These are phyloP conservation scores for Syzygium grande DNA, from an alignment of 345 rosid genomes.

Conservation along the genomic window DNA sequence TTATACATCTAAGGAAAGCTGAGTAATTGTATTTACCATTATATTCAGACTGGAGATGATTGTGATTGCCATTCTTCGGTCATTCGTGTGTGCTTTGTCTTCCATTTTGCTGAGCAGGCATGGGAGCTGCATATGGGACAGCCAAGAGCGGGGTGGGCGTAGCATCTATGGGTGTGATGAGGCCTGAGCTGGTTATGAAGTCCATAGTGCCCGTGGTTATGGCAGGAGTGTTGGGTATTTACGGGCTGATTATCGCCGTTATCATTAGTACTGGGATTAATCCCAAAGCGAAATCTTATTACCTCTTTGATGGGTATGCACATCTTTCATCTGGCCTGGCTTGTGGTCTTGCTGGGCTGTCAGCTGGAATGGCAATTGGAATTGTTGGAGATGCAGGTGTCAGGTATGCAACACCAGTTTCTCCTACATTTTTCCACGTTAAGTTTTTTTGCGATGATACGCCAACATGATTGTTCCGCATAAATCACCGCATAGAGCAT, in stretches of 20 bases:
- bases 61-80: background rate
- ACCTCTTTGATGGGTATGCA: slow-evolving; percentile 89
- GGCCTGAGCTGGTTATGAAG: slow-evolving; percentile 94
- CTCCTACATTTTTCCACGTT: background rate
- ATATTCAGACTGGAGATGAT: background rate
- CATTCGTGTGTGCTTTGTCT: fast-evolving
- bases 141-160: slow-evolving; percentile 96
- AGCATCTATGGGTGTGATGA: slow-evolving; percentile 96
- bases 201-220: slow-evolving; percentile 95
- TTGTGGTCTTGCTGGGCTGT: slow-evolving; percentile 95
- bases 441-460: background rate
- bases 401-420: slow-evolving; percentile 33
- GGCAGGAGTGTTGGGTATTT: slow-evolving; percentile 98
- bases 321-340: slow-evolving; percentile 94
- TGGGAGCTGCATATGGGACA: slow-evolving; percentile 98
- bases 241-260: slow-evolving; percentile 88
- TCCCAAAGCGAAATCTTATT: slow-evolving; percentile 87
- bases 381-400: slow-evolving; percentile 98
- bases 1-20: background rate
- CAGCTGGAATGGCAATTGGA: slow-evolving; percentile 98
- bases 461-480: background rate
- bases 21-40: background rate
- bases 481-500: background rate
- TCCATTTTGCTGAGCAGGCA: slow-evolving; percentile 32
- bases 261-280: slow-evolving; percentile 91